Percentiles rank a stretch among this genome's conserved stretches.
Evolutionary conservation across 1,284 basidiomycete genomes (phyloP).

Genomic region (Ceratobasidium sp.): DNA sequence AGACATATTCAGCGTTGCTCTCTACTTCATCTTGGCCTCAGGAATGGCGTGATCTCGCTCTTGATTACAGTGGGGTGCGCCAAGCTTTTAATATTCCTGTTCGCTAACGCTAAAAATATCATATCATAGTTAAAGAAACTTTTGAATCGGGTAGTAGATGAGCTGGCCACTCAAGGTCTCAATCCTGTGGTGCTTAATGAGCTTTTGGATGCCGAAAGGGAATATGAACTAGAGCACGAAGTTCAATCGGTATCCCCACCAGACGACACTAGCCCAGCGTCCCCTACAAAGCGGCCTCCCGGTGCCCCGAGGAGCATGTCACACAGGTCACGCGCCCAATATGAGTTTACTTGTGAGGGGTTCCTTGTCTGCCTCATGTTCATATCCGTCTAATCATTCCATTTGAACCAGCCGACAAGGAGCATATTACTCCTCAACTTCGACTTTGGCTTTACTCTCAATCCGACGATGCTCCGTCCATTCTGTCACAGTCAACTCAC

Average conservation of each 20-base stretch:
- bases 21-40: constrained; percentile 73
- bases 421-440: constrained; percentile 67
- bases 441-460: constrained; percentile 61
- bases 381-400: constrained; percentile 52
- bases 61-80: constrained; percentile 86
- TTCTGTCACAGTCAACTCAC: background rate
- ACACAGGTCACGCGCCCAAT: constrained; percentile 31
- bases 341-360: constrained; percentile 27
- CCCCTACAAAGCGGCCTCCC: background rate
- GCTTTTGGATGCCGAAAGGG: constrained; percentile 58
- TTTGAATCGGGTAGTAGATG: constrained; percentile 86
- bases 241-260: constrained; percentile 44
- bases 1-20: constrained; percentile 79
- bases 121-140: constrained; percentile 85
- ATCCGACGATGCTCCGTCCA: constrained; percentile 2
- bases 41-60: constrained; percentile 80
- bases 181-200: constrained; percentile 70
- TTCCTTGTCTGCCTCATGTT: constrained; percentile 54
- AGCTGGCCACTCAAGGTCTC: constrained; percentile 84
- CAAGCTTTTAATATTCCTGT: constrained; percentile 21
- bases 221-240: constrained; percentile 49
- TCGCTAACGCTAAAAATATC: background rate
- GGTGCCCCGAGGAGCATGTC: background rate
- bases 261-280: constrained; percentile 1
- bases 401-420: constrained; percentile 58